phyloP scores from a whole-genome alignment of 192 early-diverging fungal genomes.

The Coemansia sp. region DNA sequence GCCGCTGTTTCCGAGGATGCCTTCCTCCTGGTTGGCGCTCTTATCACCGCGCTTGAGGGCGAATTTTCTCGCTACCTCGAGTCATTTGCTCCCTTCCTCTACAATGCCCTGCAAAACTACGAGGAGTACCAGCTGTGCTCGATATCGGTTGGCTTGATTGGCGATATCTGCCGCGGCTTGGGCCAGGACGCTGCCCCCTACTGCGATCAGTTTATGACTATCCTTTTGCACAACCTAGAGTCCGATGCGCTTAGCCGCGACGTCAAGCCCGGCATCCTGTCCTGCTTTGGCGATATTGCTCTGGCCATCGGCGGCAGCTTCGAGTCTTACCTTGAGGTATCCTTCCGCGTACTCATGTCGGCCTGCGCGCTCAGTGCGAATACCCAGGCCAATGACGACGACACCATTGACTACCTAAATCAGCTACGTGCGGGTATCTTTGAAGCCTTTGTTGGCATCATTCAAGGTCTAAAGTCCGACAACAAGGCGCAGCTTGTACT shows the following conservation, averaged over 20 bases:
- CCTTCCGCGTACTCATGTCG: constrained; percentile 85
- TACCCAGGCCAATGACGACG: constrained; percentile 58
- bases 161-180: constrained; percentile 92
- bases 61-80: constrained; percentile 90
- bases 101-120: constrained; percentile 79
- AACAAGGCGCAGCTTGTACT: constrained; percentile 64
- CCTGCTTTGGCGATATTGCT: constrained; percentile 72
- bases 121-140: constrained; percentile 90
- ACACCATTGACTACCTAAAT: constrained; percentile 86
- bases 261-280: constrained; percentile 92
- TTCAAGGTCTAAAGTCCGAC: constrained; percentile 83
- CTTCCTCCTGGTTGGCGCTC: constrained; percentile 86
- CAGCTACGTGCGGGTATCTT: constrained; percentile 84
- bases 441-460: constrained; percentile 96
- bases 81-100: constrained; percentile 79
- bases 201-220: constrained; percentile 83
- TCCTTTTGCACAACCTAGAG: constrained; percentile 77
- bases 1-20: constrained; percentile 90
- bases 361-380: constrained; percentile 70
- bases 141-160: constrained; percentile 95
- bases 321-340: constrained; percentile 74
- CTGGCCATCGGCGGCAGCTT: constrained; percentile 88
- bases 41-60: constrained; percentile 74
- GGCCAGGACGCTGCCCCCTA: constrained; percentile 68
- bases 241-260: constrained; percentile 74